Evolutionary conservation across 306 rosid genomes (phyloP).

Genomic region (Hippophae rhamnoides): DNA sequence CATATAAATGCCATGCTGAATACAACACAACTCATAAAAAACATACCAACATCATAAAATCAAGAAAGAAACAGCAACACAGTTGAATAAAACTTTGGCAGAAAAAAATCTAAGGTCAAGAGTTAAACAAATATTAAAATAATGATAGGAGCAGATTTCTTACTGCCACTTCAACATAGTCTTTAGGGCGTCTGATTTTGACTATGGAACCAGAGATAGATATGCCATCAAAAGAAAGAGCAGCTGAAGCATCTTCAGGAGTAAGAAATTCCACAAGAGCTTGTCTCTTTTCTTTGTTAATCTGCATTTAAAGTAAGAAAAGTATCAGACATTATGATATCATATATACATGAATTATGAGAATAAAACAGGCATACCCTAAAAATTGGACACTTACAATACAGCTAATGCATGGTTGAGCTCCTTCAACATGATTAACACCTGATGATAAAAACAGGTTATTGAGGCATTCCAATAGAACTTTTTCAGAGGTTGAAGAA

Average conservation of each 20-base stretch:
- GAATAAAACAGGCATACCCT: slow-evolving; percentile 1
- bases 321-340: slow-evolving; percentile 7
- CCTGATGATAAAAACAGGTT: slow-evolving; percentile 51
- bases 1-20: background rate
- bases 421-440: slow-evolving; percentile 54
- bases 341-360: slow-evolving; percentile 6
- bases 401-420: slow-evolving; percentile 80
- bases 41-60: slow-evolving; percentile 4
- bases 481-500: slow-evolving; percentile 64
- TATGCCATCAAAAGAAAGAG: slow-evolving; percentile 80
- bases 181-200: slow-evolving; percentile 84
- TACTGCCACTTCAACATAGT: slow-evolving; percentile 76
- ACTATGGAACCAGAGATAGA: slow-evolving; percentile 55
- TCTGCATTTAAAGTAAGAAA: slow-evolving; percentile 42
- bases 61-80: slow-evolving; percentile 6
- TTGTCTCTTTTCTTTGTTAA: slow-evolving; percentile 72
- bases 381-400: slow-evolving; percentile 43
- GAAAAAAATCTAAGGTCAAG: slow-evolving; percentile 4
- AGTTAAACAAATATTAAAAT: background rate
- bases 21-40: background rate
- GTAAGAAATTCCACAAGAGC: slow-evolving; percentile 92
- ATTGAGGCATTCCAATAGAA: slow-evolving; percentile 63
- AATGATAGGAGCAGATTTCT: slow-evolving; percentile 39
- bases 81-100: background rate
- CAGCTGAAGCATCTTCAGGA: slow-evolving; percentile 77